Evolutionary conservation across 2,329 filamentous ascomycete species (phyloP).

Genomic region (Ophiostoma sp.): DNA sequence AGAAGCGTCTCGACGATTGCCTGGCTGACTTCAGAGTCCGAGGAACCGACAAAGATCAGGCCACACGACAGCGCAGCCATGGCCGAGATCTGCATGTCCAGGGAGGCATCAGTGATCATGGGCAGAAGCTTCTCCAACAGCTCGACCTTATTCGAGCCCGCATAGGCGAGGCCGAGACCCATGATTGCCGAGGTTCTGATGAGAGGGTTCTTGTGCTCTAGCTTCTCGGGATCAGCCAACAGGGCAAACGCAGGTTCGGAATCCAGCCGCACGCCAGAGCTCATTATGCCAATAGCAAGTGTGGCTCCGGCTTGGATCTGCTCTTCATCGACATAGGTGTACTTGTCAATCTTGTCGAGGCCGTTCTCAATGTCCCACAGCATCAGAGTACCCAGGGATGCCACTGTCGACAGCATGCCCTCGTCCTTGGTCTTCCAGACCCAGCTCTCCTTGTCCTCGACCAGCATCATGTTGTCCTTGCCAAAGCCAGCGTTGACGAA

Average conservation of each 20-base stretch:
- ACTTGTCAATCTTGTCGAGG: constrained; percentile 89
- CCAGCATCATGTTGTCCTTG: constrained; percentile 96
- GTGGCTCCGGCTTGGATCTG: constrained; percentile 84
- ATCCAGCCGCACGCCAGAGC: constrained; percentile 82
- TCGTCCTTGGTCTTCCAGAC: constrained; percentile 99
- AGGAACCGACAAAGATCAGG: constrained; percentile 87
- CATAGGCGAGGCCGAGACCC: constrained; percentile 91
- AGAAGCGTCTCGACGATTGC: constrained; percentile 88
- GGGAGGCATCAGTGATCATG: constrained; percentile 74
- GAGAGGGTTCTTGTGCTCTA: constrained; percentile 70
- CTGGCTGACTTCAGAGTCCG: constrained; percentile 83
- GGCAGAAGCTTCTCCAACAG: constrained; percentile 80
- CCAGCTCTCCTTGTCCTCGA: constrained; percentile 86
- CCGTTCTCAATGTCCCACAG: constrained; percentile 92
- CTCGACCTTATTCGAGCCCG: constrained; percentile 86
- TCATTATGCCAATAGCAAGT: constrained; percentile 92
- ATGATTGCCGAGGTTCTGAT: constrained; percentile 85
- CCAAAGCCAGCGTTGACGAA: constrained; percentile 96
- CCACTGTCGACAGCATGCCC: constrained; percentile 93
- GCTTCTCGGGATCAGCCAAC: constrained; percentile 70
- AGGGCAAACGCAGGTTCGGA: constrained; percentile 86
- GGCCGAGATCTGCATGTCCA: constrained; percentile 92
- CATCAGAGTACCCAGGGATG: constrained; percentile 84
- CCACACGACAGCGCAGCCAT: constrained; percentile 92
- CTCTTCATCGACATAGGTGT: constrained; percentile 77